phyloP scores from a whole-genome alignment of 495 filamentous ascomycete species.

The Opeltia flavorubescens region DNA sequence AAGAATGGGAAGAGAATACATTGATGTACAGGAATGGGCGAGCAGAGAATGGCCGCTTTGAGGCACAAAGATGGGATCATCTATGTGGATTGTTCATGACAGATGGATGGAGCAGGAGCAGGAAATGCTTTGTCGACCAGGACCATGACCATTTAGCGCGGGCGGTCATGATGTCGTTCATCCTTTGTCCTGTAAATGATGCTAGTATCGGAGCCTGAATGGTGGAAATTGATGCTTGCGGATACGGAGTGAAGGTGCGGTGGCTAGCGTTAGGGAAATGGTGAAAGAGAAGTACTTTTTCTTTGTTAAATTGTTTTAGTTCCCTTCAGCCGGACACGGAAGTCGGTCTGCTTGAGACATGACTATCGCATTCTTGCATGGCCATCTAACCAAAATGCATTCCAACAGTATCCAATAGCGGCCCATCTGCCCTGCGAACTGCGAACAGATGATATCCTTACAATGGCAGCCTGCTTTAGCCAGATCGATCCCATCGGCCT shows the following conservation, averaged over 20 bases:
- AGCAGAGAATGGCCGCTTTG: constrained; percentile 12
- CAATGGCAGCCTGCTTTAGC: no score
- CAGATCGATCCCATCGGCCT: no score
- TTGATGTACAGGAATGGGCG: constrained; percentile 7
- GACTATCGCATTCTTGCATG: constrained; percentile 6
- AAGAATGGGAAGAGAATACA: constrained; percentile 13
- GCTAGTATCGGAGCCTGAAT: neutral
- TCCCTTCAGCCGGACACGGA: constrained; percentile 12
- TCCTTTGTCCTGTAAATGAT: neutral
- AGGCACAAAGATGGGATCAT: constrained; percentile 8
- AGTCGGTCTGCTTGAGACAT: constrained; percentile 13
- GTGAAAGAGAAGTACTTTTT: constrained; percentile 1
- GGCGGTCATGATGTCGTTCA: constrained; percentile 2
- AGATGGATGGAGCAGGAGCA: constrained; percentile 10
- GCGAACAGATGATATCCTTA: neutral
- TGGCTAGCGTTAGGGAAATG: neutral
- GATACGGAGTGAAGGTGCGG: neutral
- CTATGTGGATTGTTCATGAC: constrained; percentile 11
- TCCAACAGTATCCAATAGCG: no score
- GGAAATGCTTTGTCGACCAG: constrained; percentile 13
- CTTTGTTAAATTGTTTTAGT: constrained; percentile 20
- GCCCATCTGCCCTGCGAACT: no score
- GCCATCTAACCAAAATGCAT: no score
- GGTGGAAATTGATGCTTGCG: constrained; percentile 1
- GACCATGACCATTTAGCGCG: neutral